Evolutionary conservation across 805 yeast species (phyloP).

Genomic region (Starmerella asiatica): DNA sequence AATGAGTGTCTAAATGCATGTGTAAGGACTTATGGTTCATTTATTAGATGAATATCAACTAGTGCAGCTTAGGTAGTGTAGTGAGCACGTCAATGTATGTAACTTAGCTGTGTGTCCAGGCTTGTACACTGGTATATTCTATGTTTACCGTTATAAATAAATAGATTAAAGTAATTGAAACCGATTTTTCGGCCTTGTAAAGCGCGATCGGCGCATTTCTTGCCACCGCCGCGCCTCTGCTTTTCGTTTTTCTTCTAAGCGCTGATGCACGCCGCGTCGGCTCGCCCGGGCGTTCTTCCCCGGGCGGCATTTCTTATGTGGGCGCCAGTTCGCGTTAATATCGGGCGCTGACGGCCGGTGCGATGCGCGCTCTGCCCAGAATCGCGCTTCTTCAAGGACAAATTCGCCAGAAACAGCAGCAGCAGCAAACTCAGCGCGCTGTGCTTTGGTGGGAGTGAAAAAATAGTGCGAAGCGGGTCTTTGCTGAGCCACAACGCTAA

Average conservation of each 20-base stretch:
- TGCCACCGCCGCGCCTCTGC: conserved; percentile 1
- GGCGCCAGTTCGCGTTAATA: conserved; percentile 13
- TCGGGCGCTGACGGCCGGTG: conserved; percentile 16
- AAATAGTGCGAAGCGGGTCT: conserved; percentile 17
- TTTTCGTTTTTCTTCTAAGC: conserved; percentile 6
- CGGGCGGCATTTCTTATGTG: conserved; percentile 18
- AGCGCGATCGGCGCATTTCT: not conserved
- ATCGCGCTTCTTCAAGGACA: conserved; percentile 9
- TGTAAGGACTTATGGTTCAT: too few relatives aligned
- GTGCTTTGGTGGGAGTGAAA: conserved; percentile 1
- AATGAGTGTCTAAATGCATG: too few relatives aligned
- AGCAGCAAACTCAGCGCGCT: not conserved
- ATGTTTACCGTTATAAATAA: too few relatives aligned
- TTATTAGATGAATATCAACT: too few relatives aligned
- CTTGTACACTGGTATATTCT: too few relatives aligned
- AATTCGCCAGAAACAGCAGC: conserved; percentile 16
- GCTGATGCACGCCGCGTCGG: conserved; percentile 1
- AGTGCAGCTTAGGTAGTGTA: too few relatives aligned
- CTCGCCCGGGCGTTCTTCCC: conserved; percentile 18
- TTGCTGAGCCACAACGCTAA: conserved; percentile 1
- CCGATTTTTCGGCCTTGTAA: too few relatives aligned
- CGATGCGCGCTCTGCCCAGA: conserved; percentile 6
- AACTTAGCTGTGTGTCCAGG: too few relatives aligned
- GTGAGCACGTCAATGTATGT: too few relatives aligned
- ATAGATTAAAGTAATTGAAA: too few relatives aligned